phyloP scores from a whole-genome alignment of 257 asterid species.

The Nicotiana noctiflora region DNA sequence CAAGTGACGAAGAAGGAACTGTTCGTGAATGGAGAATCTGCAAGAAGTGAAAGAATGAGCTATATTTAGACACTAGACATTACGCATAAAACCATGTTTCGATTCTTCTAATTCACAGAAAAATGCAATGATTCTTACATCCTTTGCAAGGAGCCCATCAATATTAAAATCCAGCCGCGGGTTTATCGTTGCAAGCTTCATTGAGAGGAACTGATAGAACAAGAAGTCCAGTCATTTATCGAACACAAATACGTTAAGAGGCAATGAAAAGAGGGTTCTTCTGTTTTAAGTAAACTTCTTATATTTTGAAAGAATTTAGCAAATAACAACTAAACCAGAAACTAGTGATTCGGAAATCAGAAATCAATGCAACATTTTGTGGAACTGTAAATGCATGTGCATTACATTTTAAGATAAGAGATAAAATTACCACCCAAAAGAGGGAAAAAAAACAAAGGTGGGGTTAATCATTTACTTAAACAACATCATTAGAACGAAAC shows the following conservation, averaged over 20 bases:
- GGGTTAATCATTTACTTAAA: background rate
- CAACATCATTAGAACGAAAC: background rate
- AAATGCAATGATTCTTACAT: slow-evolving; percentile 43
- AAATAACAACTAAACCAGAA: background rate
- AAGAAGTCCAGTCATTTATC: slow-evolving; percentile 1
- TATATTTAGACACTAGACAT: background rate
- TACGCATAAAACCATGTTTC: background rate
- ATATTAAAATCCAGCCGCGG: slow-evolving; percentile 62
- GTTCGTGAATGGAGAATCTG: slow-evolving; percentile 53
- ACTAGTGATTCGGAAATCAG: background rate
- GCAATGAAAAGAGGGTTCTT: background rate
- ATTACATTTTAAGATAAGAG: background rate
- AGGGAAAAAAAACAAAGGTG: background rate
- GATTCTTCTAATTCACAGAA: background rate
- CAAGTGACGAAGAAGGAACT: slow-evolving; percentile 48
- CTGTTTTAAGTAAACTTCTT: background rate
- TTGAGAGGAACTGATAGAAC: slow-evolving; percentile 72
- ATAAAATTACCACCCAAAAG: background rate
- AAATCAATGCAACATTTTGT: background rate
- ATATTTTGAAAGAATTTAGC: background rate
- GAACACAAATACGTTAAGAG: background rate
- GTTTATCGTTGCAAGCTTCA: slow-evolving; percentile 95
- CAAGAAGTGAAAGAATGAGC: background rate
- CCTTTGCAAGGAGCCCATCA: slow-evolving; percentile 69
- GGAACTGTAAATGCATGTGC: background rate